Evolutionary conservation across 192 early-diverging fungal species (phyloP).

Genomic region (Backusella macrospora): DNA sequence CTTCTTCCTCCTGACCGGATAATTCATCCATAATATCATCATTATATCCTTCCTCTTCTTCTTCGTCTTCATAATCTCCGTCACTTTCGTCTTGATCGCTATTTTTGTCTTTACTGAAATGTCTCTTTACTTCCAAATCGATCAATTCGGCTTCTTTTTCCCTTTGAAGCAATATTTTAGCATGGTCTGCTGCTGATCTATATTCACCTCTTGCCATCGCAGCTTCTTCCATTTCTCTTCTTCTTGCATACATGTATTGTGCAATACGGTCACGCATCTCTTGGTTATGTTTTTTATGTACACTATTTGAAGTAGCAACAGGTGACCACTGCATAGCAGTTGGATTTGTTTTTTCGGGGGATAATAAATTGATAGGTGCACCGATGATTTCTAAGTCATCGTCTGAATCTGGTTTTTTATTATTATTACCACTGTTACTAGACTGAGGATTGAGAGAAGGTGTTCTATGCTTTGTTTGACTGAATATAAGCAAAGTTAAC

Average conservation of each 20-base stretch:
- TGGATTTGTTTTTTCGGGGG: not conserved
- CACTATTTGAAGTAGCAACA: not conserved
- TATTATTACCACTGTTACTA: too few species aligned
- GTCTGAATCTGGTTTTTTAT: constrained; percentile 16
- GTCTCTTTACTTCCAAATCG: constrained; percentile 16
- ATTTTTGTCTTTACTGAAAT: constrained; percentile 2
- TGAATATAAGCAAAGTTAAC: not conserved
- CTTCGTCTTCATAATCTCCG: constrained; percentile 6
- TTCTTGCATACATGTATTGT: constrained; percentile 16
- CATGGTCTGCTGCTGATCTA: constrained; percentile 21
- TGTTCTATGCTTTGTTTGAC: not conserved
- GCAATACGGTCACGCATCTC: constrained; percentile 25
- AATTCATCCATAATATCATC: constrained; percentile 17
- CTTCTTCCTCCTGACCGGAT: constrained; percentile 10
- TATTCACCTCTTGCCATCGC: constrained; percentile 16
- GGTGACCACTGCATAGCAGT: constrained; percentile 4
- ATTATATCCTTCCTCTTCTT: constrained; percentile 1
- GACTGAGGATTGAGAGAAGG: not conserved
- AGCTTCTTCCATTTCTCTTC: constrained; percentile 26
- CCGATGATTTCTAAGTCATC: constrained; percentile 40
- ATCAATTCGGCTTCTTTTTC: constrained; percentile 26
- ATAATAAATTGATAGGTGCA: constrained; percentile 6
- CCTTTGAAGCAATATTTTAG: constrained; percentile 12
- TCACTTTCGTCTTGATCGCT: not conserved
- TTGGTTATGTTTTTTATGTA: constrained; percentile 24